Conservation (phyloP, 345 rosid species). For the Eucalyptus erythrocorys region DNA sequence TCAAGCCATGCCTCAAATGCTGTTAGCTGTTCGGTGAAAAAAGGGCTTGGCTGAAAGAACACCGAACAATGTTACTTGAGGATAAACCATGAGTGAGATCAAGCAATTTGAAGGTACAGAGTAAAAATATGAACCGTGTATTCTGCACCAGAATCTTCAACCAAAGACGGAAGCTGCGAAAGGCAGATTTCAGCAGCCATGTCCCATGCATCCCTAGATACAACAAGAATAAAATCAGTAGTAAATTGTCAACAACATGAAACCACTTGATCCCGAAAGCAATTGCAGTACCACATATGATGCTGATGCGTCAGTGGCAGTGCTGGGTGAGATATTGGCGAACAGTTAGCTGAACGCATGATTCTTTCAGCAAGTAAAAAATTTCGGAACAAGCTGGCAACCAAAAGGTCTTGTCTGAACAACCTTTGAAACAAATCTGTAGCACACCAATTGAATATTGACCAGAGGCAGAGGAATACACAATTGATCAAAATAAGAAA, state of each 20-base stretch:
- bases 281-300: constrained; percentile 85
- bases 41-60: constrained; percentile 79
- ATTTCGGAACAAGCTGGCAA: constrained; percentile 92
- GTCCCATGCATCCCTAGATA: constrained; percentile 99
- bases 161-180: constrained; percentile 86
- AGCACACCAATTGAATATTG: constrained; percentile 4
- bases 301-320: constrained; percentile 99
- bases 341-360: constrained; percentile 98
- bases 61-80: neutral
- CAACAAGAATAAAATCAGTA: neutral
- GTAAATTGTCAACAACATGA: neutral
- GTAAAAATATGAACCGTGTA: constrained; percentile 47
- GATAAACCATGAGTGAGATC: neutral
- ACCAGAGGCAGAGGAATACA: neutral
- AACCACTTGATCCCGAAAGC: neutral
- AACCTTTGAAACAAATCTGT: constrained; percentile 90
- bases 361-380: constrained; percentile 98
- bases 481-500: neutral
- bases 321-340: constrained; percentile 90
- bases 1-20: constrained; percentile 99
- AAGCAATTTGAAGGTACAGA: neutral
- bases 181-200: constrained; percentile 99
- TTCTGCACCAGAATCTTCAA: constrained; percentile 71
- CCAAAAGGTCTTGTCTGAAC: constrained; percentile 95
- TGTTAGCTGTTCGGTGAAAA: constrained; percentile 90